Evolutionary conservation across 225 moss, liverwort and hornwort species (phyloP).

Genomic region (Ulota crispa): DNA sequence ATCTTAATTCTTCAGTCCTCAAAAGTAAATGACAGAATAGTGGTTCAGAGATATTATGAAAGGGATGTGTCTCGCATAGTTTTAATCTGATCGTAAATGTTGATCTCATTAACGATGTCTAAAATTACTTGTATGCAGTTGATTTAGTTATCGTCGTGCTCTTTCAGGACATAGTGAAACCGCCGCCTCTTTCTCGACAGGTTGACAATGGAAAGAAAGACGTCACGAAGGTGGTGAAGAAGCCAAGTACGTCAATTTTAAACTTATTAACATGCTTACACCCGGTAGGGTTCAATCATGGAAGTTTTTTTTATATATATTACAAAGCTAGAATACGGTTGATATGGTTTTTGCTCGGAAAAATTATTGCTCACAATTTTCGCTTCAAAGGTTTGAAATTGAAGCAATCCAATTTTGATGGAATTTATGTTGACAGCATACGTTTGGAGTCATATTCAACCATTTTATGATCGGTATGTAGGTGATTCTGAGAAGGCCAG

Average conservation of each 20-base stretch:
- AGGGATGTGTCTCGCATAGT: neutral
- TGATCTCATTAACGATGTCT: neutral
- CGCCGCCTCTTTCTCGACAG: constrained; percentile 46
- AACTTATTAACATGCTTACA: neutral
- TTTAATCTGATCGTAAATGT: neutral
- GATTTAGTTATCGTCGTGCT: neutral
- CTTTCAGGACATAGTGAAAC: constrained; percentile 61
- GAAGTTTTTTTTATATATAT: neutral
- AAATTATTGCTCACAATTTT: neutral
- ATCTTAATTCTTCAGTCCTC: neutral
- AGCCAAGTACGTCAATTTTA: constrained; percentile 53
- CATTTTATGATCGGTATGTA: constrained; percentile 23
- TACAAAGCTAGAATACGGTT: neutral
- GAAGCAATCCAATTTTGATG: neutral
- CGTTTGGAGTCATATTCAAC: neutral
- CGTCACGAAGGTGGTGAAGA: constrained; percentile 50
- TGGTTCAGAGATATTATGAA: neutral
- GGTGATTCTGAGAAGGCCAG: constrained; percentile 75
- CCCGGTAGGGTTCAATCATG: neutral
- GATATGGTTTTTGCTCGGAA: neutral
- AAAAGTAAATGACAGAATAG: neutral
- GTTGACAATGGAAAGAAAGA: constrained; percentile 67
- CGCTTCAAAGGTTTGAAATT: neutral
- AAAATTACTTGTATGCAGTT: constrained; percentile 3
- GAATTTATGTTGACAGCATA: neutral